Evolutionary conservation across 495 filamentous ascomycete genomes (phyloP).

Genomic region (Parmelia sp.): DNA sequence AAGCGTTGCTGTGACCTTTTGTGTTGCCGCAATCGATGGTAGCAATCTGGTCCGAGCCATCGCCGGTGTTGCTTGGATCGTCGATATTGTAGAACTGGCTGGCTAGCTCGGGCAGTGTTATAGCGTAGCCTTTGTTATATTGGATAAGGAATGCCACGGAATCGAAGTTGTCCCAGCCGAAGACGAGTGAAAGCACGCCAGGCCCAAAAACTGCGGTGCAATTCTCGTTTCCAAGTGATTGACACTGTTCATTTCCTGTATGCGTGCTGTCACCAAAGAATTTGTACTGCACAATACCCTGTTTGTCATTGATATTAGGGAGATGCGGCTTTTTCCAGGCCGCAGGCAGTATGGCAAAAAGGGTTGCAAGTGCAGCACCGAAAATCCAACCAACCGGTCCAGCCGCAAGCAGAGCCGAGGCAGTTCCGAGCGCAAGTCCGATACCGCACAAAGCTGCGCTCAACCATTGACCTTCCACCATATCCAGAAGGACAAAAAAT

Average conservation of each 20-base stretch:
- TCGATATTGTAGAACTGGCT: constrained; percentile 8
- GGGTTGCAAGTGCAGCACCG: background rate
- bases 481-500: background rate
- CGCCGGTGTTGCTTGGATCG: background rate
- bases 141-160: constrained; percentile 9
- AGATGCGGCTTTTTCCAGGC: background rate
- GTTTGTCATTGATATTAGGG: background rate
- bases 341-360: background rate
- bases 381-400: background rate
- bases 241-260: constrained; percentile 6
- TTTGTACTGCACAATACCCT: background rate
- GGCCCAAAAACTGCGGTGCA: constrained; percentile 13
- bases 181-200: background rate
- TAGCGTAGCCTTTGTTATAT: constrained; percentile 14
- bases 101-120: constrained; percentile 11
- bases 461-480: background rate
- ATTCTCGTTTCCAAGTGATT: background rate
- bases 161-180: constrained; percentile 13
- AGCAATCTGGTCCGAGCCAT: background rate
- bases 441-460: background rate
- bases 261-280: background rate
- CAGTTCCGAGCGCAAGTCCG: background rate
- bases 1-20: background rate
- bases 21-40: background rate
- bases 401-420: background rate